These are phyloP conservation scores for Rhizophagus sp. DNA, from an alignment of 192 early-diverging fungal species.

Conservation along the genomic window DNA sequence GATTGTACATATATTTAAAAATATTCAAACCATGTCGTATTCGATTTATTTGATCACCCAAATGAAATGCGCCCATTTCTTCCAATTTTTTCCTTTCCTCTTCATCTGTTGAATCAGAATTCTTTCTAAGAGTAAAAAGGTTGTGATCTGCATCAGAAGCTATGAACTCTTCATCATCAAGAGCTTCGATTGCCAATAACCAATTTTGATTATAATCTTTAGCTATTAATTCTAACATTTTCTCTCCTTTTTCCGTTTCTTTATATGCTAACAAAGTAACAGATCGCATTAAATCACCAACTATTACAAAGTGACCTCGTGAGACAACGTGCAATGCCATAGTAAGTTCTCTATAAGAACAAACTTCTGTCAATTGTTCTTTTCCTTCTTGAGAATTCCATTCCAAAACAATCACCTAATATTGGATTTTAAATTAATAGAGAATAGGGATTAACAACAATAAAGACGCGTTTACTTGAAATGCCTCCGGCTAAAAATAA, in stretches of 20 bases:
- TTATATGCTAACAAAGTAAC: constrained; percentile 62
- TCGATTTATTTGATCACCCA: constrained; percentile 82
- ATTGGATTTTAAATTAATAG: background rate
- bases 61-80: constrained; percentile 67
- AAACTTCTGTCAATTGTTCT: constrained; percentile 33
- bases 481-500: background rate
- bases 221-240: constrained; percentile 56
- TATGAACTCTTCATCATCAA: constrained; percentile 63
- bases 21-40: constrained; percentile 67
- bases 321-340: constrained; percentile 57
- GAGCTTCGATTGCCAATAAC: constrained; percentile 62
- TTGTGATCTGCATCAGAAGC: constrained; percentile 61
- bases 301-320: constrained; percentile 67
- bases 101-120: constrained; percentile 52
- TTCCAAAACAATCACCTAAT: constrained; percentile 35
- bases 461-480: no score
- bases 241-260: constrained; percentile 11
- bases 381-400: constrained; percentile 18
- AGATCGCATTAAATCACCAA: constrained; percentile 86
- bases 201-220: constrained; percentile 63
- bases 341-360: constrained; percentile 43
- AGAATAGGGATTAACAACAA: no score
- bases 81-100: constrained; percentile 55
- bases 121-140: constrained; percentile 58
- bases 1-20: background rate